A percentile compares a stretch with the other conserved stretches of the same genome.
Evolutionary conservation across 73 alveolate species (phyloP).

Genomic region (Loxodes magnus): DNA sequence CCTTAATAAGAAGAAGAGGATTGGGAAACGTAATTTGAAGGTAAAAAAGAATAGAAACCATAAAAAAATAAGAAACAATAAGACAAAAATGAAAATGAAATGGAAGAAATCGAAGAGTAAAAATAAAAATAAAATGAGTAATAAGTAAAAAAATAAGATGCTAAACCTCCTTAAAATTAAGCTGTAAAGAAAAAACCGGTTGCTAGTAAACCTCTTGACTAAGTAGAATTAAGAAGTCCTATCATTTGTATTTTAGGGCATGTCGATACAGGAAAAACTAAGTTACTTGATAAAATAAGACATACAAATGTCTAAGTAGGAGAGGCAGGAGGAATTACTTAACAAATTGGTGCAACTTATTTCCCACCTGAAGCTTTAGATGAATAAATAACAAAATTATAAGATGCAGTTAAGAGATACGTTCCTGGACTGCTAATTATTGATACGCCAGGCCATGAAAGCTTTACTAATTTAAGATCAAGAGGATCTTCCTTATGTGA

Average conservation of each 20-base stretch:
- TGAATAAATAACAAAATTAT: conserved; percentile 2
- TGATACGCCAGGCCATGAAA: conserved; percentile 99
- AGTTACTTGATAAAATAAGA: conserved; percentile 96
- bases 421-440: conserved; percentile 96
- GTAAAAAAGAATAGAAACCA: conserved; percentile 25
- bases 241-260: conserved; percentile 94
- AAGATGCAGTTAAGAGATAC: conserved; percentile 44
- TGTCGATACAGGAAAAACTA: conserved; percentile 99
- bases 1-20: conserved; percentile 13
- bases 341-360: conserved; percentile 99
- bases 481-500: conserved; percentile 98
- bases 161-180: background rate
- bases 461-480: conserved; percentile 94
- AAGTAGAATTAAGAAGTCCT: conserved; percentile 69
- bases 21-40: background rate
- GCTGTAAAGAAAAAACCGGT: conserved; percentile 8
- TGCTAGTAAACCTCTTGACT: conserved; percentile 17
- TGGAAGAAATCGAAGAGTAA: conserved; percentile 16
- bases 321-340: conserved; percentile 99
- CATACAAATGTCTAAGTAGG: conserved; percentile 97
- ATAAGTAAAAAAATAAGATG: background rate
- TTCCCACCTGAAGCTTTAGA: conserved; percentile 57
- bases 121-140: conserved; percentile 16
- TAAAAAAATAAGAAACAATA: conserved; percentile 51
- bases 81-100: conserved; percentile 47